Evolutionary conservation across 176 grass and related monocot species (phyloP), one percentile per base, ranked within the genome.

Genomic region (Rhynchospora pubera): DNA sequence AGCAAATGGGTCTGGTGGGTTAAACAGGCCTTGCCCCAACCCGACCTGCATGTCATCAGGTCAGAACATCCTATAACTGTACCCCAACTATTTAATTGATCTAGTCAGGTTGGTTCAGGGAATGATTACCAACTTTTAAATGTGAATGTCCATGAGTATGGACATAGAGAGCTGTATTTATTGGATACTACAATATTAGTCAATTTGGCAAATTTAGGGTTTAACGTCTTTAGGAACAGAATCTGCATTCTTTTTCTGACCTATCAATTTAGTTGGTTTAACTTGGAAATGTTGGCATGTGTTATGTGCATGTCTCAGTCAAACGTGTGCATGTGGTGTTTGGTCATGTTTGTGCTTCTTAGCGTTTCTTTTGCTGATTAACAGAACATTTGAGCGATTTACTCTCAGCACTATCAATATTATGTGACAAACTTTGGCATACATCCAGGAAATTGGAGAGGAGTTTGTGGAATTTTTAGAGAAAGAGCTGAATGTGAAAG

Each of bases 381-480:
- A 62, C 24, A 34, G 0, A 34, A 45, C 34, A 39, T 32, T 47
- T 4, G 51, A 11, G 50, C 55, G 32, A 64, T 10, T 24, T 72
- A 7, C 68, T 30, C 7, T 83, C 32, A 56, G 84, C 23, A 23
- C 16, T n/a, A 1, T 64, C 15, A 51, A 13, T 57, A 32, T 21
- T 7, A 7, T 4, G 45, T 22, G 39, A 39, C 39, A 28, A 13
- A 62, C 22, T 51, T 51, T 74, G 70, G 18, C 85, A 77, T 14
- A 83, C 44, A 26, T 78, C 50, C 57, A 97, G 94, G 94, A 83
- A n/a, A 93, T 97, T 64, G 91, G 94, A 0, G 94, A 97, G 84
- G 94, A 97, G 50, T 91, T 97, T 39, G 91, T 97, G 0, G 94
- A 97, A 59, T 97, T 93, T 84, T 77, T 97, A 45, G 95, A 97